Conservation (phyloP, 1,284 basidiomycete species). For the Fomitopsis palustris region DNA sequence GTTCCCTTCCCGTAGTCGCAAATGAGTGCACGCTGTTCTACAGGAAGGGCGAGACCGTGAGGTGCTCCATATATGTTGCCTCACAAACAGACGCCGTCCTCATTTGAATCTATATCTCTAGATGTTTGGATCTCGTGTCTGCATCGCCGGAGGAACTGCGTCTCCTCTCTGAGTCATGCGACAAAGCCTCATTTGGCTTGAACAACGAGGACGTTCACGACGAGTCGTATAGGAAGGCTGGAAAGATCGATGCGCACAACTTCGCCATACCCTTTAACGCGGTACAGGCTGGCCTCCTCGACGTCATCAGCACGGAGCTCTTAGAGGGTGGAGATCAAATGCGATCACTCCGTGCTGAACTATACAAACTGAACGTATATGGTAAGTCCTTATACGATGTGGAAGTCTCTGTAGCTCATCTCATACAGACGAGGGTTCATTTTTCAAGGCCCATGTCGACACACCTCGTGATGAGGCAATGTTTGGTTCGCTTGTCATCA, state of each 20-base stretch:
- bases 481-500: slow-evolving; percentile 42
- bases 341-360: slow-evolving; percentile 12
- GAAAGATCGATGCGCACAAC: slow-evolving; percentile 20
- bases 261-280: slow-evolving; percentile 29
- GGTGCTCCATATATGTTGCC: not conserved
- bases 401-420: no score
- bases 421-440: slow-evolving; percentile 14
- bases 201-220: slow-evolving; percentile 18
- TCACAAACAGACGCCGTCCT: not conserved
- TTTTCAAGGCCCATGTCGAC: slow-evolving; percentile 27
- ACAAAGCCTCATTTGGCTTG: slow-evolving; percentile 21
- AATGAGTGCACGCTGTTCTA: not conserved
- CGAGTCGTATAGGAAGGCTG: slow-evolving; percentile 23
- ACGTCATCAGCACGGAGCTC: slow-evolving; percentile 20
- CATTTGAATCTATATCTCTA: not conserved
- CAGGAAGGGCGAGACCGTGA: not conserved
- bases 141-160: slow-evolving; percentile 11
- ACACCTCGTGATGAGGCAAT: slow-evolving; percentile 20
- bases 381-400: slow-evolving; percentile 7
- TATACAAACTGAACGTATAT: slow-evolving; percentile 30
- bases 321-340: slow-evolving; percentile 21
- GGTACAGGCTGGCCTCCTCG: slow-evolving; percentile 18
- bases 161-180: slow-evolving; percentile 15
- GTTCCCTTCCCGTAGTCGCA: not conserved
- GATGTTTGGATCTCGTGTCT: not conserved